A percentile compares a stretch with the other conserved stretches of the same genome.
Conservation (phyloP, 768 basidiomycete species). For the Russula brevipes region DNA sequence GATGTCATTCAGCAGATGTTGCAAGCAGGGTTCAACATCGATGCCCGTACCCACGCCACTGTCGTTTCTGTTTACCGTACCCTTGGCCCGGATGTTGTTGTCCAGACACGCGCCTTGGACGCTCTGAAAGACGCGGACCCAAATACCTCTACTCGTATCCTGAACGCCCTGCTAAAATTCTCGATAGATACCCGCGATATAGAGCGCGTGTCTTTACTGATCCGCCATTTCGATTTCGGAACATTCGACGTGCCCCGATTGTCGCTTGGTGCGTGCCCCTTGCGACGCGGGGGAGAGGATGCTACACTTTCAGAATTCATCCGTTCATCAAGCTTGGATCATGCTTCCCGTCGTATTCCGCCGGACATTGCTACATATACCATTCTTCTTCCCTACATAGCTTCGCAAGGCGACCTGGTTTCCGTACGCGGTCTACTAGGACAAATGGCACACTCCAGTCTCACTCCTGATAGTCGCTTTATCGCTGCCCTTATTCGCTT, state of each 20-base stretch:
- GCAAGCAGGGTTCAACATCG: constrained; percentile 47
- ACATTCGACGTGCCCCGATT: constrained; percentile 10
- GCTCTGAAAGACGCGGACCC: constrained; percentile 40
- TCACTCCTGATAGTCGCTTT: constrained; percentile 17
- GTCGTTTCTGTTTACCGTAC: constrained; percentile 55
- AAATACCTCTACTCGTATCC: constrained; percentile 43
- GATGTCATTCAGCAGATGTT: constrained; percentile 52
- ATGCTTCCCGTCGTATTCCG: neutral
- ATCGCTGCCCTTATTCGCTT: constrained; percentile 24
- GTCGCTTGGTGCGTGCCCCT: constrained; percentile 4
- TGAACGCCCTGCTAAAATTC: constrained; percentile 67
- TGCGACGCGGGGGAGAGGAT: constrained; percentile 15
- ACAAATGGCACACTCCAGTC: constrained; percentile 14
- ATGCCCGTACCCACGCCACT: constrained; percentile 54
- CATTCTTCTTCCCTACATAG: constrained; percentile 21
- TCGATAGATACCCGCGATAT: constrained; percentile 53
- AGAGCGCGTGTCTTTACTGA: constrained; percentile 40
- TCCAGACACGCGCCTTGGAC: constrained; percentile 49
- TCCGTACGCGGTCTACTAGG: constrained; percentile 5
- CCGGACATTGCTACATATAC: constrained; percentile 26
- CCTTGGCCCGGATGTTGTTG: constrained; percentile 51
- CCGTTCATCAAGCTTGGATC: neutral
- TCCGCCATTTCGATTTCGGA: constrained; percentile 43
- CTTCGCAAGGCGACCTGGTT: constrained; percentile 2
- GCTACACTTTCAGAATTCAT: constrained; percentile 8